Percentiles rank a stretch among this genome's conserved stretches.
These are phyloP conservation scores for Calocybe gangraenosa DNA, from an alignment of 768 basidiomycete genomes.

Conservation along the genomic window DNA sequence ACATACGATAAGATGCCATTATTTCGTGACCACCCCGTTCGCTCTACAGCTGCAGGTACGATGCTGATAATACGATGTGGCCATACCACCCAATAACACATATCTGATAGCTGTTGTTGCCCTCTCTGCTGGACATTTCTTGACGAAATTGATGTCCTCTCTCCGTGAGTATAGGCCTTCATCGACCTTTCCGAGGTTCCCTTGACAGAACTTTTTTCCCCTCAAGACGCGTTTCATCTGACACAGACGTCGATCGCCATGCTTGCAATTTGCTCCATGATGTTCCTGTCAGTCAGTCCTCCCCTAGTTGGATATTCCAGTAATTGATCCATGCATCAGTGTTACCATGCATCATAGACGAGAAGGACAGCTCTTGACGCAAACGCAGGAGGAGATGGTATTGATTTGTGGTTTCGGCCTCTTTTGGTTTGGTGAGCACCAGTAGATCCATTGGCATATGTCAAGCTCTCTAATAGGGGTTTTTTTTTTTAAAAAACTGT, in stretches of 20 bases:
- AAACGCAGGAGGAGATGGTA: slow-evolving; percentile 69
- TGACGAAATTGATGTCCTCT: slow-evolving; percentile 46
- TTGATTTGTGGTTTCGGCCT: slow-evolving; percentile 69
- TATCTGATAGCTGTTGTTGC: slow-evolving; percentile 38
- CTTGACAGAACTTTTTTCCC: slow-evolving; percentile 5
- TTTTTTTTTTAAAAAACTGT: too few species aligned
- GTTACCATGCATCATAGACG: slow-evolving; percentile 64
- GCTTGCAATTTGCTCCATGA: slow-evolving; percentile 59
- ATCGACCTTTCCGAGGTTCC: slow-evolving; percentile 12
- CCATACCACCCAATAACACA: not conserved
- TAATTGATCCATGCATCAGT: slow-evolving; percentile 29
- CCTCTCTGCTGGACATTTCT: slow-evolving; percentile 44
- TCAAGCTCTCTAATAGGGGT: slow-evolving; percentile 4
- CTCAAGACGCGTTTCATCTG: slow-evolving; percentile 57
- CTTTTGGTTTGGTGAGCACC: slow-evolving; percentile 68
- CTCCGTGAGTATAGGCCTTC: slow-evolving; percentile 26
- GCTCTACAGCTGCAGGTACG: slow-evolving; percentile 39
- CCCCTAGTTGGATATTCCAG: not conserved
- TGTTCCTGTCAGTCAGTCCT: slow-evolving; percentile 52
- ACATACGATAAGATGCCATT: slow-evolving; percentile 40
- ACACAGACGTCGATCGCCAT: slow-evolving; percentile 74
- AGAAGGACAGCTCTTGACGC: slow-evolving; percentile 58
- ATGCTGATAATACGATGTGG: not conserved
- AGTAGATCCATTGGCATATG: not conserved
- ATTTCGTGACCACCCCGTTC: slow-evolving; percentile 44